Conservation (phyloP, 2,329 filamentous ascomycete species). For the Cercospora sp. region DNA sequence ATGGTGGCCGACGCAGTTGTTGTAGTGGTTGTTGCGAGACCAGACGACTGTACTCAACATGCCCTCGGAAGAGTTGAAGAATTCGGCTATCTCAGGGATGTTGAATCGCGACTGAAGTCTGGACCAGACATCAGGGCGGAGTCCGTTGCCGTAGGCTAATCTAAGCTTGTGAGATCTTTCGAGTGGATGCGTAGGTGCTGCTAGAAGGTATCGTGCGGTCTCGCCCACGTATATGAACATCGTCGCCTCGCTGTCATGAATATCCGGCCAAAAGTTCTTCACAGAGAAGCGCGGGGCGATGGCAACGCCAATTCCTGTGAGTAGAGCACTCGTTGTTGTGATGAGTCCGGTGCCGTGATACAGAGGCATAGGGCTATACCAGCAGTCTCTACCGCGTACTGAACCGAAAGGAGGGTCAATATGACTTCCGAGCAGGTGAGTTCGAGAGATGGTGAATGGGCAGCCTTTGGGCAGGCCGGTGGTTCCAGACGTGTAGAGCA, state of each 20-base stretch:
- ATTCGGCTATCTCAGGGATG: constrained; percentile 65
- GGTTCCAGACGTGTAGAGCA: constrained; percentile 76
- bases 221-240: constrained; percentile 77
- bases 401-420: constrained; percentile 40
- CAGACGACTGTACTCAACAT: constrained; percentile 55
- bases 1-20: constrained; percentile 69
- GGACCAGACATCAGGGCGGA: constrained; percentile 68
- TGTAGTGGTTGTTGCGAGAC: constrained; percentile 61
- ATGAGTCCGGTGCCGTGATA: constrained; percentile 75
- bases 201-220: constrained; percentile 71
- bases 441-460: constrained; percentile 57
- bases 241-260: constrained; percentile 66
- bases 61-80: constrained; percentile 77
- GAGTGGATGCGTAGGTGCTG: constrained; percentile 61
- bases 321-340: constrained; percentile 60
- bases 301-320: constrained; percentile 58
- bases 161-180: constrained; percentile 60
- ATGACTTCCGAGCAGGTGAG: constrained; percentile 42
- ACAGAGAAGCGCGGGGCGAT: constrained; percentile 68
- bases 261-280: constrained; percentile 69
- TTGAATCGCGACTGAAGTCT: constrained; percentile 64
- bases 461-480: constrained; percentile 75
- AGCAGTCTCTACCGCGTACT: constrained; percentile 61
- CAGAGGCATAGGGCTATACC: constrained; percentile 74
- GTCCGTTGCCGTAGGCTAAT: constrained; percentile 64